A percentile compares a stretch with the other conserved stretches of the same genome.
phyloP scores from a whole-genome alignment of 1,284 basidiomycete genomes.

The Pseudozyma sp. region DNA sequence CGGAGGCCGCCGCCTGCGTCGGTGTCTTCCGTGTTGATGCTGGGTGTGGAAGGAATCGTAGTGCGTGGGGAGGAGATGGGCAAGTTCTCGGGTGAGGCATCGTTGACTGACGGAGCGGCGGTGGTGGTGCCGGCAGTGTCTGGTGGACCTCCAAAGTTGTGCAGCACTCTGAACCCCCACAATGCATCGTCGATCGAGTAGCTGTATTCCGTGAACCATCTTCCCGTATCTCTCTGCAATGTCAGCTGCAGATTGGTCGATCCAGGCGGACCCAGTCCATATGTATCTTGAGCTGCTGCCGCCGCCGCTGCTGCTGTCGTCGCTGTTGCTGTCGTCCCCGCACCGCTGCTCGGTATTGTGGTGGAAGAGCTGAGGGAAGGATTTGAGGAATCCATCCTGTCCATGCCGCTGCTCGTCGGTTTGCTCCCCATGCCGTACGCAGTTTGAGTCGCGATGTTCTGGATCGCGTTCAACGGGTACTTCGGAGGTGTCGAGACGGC shows the following conservation, averaged over 20 bases:
- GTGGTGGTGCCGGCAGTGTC: not conserved
- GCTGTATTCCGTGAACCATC: conserved; percentile 92
- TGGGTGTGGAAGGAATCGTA: not conserved
- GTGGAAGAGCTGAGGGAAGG: conserved; percentile 8
- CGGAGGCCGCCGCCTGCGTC: conserved; percentile 77
- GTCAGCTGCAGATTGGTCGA: conserved; percentile 77
- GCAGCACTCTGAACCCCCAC: conserved; percentile 88
- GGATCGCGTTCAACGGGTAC: conserved; percentile 50
- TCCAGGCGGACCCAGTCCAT: conserved; percentile 48
- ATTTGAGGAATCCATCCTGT: conserved; percentile 14
- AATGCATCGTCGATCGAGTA: conserved; percentile 93
- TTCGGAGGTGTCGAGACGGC: conserved; percentile 64
- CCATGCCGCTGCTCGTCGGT: conserved; percentile 3
- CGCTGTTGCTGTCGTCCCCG: not conserved
- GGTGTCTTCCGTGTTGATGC: conserved; percentile 3
- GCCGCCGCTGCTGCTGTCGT: conserved; percentile 11
- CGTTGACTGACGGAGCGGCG: not conserved
- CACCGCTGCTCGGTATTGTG: not conserved
- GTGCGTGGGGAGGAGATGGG: not conserved
- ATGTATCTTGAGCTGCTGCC: conserved; percentile 9
- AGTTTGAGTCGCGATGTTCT: conserved; percentile 5
- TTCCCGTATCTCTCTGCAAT: conserved; percentile 89
- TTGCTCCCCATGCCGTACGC: not conserved
- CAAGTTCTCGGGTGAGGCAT: not conserved
- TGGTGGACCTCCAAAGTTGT: conserved; percentile 78